Conservation (phyloP, 768 basidiomycete genomes). For the Cyathus striatus region DNA sequence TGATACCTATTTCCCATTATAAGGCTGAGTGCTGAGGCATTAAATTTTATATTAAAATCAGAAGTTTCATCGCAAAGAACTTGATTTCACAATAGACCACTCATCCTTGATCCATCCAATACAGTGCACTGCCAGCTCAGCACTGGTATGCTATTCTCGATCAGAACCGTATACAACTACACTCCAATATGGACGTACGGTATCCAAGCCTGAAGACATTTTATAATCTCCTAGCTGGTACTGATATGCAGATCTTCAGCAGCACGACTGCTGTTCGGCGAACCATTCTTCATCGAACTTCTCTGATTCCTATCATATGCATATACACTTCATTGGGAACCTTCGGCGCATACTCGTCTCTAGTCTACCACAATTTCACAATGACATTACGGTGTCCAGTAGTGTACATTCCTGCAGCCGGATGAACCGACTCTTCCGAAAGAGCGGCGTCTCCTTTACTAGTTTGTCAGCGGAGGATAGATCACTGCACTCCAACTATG, state of each 20-base stretch:
- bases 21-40: too few species aligned
- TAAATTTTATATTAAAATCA: too few species aligned
- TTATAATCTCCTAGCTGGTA: neutral
- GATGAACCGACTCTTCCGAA: slow-evolving; percentile 8
- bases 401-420: slow-evolving; percentile 8
- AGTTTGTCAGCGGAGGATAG: too few species aligned
- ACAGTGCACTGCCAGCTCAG: too few species aligned
- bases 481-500: too few species aligned
- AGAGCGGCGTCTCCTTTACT: slow-evolving; percentile 2
- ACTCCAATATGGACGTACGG: slow-evolving; percentile 7
- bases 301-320: neutral
- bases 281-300: neutral
- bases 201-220: slow-evolving; percentile 2
- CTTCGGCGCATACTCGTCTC: slow-evolving; percentile 1
- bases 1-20: too few species aligned
- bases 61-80: too few species aligned
- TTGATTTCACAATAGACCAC: too few species aligned
- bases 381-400: slow-evolving; percentile 6
- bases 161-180: too few species aligned
- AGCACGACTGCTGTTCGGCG: neutral
- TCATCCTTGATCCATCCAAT: too few species aligned
- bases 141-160: too few species aligned
- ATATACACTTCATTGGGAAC: slow-evolving; percentile 5
- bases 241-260: neutral
- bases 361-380: slow-evolving; percentile 8